A percentile compares a stretch with the other conserved stretches of the same genome.
Conservation (phyloP, 2,329 filamentous ascomycete genomes). For the Beauveria pseudobassiana region DNA sequence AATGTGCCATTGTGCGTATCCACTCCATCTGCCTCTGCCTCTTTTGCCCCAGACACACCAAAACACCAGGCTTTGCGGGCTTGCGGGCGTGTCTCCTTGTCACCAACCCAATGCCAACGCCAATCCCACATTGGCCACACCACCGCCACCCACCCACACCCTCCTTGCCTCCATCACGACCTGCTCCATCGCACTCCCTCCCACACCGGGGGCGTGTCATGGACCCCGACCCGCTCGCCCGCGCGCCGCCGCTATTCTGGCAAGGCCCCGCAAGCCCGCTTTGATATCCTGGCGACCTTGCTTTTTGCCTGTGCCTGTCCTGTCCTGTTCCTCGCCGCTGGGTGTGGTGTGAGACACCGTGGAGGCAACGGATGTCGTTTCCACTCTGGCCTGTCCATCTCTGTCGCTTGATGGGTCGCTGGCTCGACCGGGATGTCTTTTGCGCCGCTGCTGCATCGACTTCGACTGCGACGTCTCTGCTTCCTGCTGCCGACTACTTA, state of each 20-base stretch:
- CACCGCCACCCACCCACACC: slow-evolving; percentile 1
- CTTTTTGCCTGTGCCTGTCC: background rate
- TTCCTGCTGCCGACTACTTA: slow-evolving; percentile 32
- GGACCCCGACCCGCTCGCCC: slow-evolving; percentile 11
- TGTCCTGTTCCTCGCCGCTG: background rate
- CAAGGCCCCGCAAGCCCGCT: slow-evolving; percentile 5
- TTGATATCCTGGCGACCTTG: slow-evolving; percentile 2
- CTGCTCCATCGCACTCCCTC: background rate
- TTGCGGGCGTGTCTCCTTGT: slow-evolving; percentile 3
- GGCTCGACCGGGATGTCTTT: slow-evolving; percentile 5
- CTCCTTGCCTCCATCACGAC: background rate
- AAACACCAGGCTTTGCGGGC: slow-evolving; percentile 2
- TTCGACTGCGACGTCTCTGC: background rate
- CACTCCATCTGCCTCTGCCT: background rate
- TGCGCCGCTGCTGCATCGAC: background rate
- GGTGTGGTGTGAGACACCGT: slow-evolving; percentile 9
- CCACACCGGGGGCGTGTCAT: slow-evolving; percentile 3
- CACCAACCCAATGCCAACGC: background rate
- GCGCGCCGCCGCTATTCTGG: slow-evolving; percentile 9
- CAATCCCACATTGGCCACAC: background rate
- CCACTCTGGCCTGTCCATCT: slow-evolving; percentile 7
- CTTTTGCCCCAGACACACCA: slow-evolving; percentile 8
- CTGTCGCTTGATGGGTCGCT: slow-evolving; percentile 11
- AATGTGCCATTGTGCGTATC: background rate
- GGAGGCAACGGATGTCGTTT: slow-evolving; percentile 10